These are phyloP conservation scores for Choricystis sp. DNA, from an alignment of 139 green algal species.

Conservation along the genomic window DNA sequence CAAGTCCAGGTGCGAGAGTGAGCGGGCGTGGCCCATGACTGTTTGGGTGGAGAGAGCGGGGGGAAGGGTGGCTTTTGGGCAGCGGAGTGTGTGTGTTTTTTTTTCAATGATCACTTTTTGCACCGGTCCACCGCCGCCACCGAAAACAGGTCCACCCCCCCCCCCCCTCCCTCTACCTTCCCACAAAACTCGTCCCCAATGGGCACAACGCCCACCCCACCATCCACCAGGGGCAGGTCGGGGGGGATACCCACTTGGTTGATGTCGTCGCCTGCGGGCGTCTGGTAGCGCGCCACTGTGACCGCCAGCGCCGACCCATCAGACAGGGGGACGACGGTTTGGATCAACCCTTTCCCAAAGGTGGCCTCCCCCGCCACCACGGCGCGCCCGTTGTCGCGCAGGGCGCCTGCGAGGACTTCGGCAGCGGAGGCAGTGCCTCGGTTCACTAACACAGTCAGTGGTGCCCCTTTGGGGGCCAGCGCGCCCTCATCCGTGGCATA, in stretches of 20 bases:
- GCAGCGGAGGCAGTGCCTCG: conserved; percentile 80
- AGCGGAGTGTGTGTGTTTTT: too few relatives aligned
- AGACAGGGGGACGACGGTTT: conserved; percentile 79
- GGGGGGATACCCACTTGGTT: conserved; percentile 40
- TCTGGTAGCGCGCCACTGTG: conserved; percentile 79
- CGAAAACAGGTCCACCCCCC: background rate
- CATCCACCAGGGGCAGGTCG: conserved; percentile 18
- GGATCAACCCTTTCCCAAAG: conserved; percentile 95
- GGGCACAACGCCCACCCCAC: conserved; percentile 8
- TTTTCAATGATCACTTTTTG: too few relatives aligned
- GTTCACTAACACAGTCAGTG: conserved; percentile 80
- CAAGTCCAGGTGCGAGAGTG: too few relatives aligned
- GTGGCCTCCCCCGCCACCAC: conserved; percentile 64
- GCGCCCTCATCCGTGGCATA: conserved; percentile 53
- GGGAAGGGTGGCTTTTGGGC: too few relatives aligned
- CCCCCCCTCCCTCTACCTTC: too few relatives aligned
- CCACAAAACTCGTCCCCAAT: background rate
- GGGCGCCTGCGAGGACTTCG: conserved; percentile 85
- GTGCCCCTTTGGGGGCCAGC: conserved; percentile 24
- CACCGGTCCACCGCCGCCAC: background rate
- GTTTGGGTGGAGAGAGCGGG: too few relatives aligned
- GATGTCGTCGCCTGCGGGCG: conserved; percentile 52
- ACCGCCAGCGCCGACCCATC: conserved; percentile 75
- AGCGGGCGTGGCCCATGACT: too few relatives aligned
- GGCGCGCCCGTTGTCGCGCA: conserved; percentile 75